Evolutionary conservation across 2,329 filamentous ascomycete genomes (phyloP), one percentile per base, ranked within the genome.

Genomic region (Pochonia chlamydosporia): DNA sequence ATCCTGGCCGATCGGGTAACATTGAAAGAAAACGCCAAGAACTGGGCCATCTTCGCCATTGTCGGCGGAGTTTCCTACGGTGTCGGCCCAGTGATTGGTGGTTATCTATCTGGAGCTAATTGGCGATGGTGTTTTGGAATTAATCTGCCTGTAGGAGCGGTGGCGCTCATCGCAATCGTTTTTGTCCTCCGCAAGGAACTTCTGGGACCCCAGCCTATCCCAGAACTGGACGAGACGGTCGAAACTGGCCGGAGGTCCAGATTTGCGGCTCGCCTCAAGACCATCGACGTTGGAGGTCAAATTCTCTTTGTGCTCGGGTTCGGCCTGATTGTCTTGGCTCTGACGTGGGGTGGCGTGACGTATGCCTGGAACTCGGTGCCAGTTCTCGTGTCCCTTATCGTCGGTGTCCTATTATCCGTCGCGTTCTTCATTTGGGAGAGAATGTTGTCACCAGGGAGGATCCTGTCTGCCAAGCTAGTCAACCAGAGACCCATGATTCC

Each of bases 71-170:
- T 81, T 5, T 76, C 77, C 11, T 87, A 81, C 57, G 74, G 73
- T 1, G 54, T 83, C 10, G 82, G 83, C 0, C 83, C 83, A 0
- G 73, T 84, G 2, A 66, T 84, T 21, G 83, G 83, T 36, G 81
- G 72, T 1, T 78, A 76, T 49, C 67, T 82, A 11, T 76, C 76
- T 18, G 64, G 69, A 30, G 63, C 70, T 4, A 74, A 71, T 52
- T 87, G 83, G 82, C 68, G 82, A 43, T 87, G 84, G 73, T 82
- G 80, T 56, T 87, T 87, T 59, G 79, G 74, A 31, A 73, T 85
- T 46, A 80, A 78, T 50, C 67, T 82, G n/a, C 79, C 79, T 14
- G 70, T 83, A 36, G 72, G 68, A 2, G 65, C 71, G 3, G 54
- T 76, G 18, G 75, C 73, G 5, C 67, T 84, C 30, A 41, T 76